Base-by-base conservation (phyloP, 2,329 filamentous ascomycete species). In the Neocatenulostroma microsporum region DNA sequence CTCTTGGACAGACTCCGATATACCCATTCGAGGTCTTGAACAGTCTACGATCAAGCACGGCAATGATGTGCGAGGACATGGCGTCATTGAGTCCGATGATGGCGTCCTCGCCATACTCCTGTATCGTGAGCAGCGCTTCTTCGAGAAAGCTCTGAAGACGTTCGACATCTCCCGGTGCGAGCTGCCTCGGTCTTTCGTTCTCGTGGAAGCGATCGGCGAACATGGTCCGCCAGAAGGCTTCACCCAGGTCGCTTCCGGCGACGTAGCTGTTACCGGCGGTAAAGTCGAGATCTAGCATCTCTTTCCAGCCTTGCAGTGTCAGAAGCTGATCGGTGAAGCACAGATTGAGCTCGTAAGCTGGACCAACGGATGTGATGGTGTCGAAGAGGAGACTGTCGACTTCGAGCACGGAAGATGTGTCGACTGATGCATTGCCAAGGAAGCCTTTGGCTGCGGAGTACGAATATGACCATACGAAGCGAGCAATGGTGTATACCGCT, bases 1-100 rank as follows among this genome's bases (percentile, higher is more conserved):
- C 15, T 11, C n/a, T 19, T 5, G 28, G 28, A 19, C 28, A 30
- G 18, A 30, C 17, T 4, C 28, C 28, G n/a, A 30, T 17, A 13
- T 30, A 30, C 9, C 28, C 28, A 15, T 30, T 30, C 17, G 17
- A 19, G 11, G 28, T 30, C 17, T 19, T 4, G 28, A 30, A 30
- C 5, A 30, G 9, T 30, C 28, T 30, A 13, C 28, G 28, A 15
- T 30, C 28, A 15, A 19, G 17, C 2, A 19, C 28, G 10, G 28
- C 28, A 19, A 30, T 30, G 14, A 30, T 30, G 10, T 30, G 28
- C 10, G 28, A 30, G 9, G 28, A 19, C 28, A 30, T 30, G 12
- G 28, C 28, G 12, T 30, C 28, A n/a, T 30, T 30, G 17, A 30
- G 10, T 12, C 28, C 28, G 28, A 30, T 10, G 15, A 30, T n/a